Evolutionary conservation across 768 basidiomycete genomes (phyloP), one percentile per base, ranked within the genome.

Genomic region (Flagelloscypha sp.): DNA sequence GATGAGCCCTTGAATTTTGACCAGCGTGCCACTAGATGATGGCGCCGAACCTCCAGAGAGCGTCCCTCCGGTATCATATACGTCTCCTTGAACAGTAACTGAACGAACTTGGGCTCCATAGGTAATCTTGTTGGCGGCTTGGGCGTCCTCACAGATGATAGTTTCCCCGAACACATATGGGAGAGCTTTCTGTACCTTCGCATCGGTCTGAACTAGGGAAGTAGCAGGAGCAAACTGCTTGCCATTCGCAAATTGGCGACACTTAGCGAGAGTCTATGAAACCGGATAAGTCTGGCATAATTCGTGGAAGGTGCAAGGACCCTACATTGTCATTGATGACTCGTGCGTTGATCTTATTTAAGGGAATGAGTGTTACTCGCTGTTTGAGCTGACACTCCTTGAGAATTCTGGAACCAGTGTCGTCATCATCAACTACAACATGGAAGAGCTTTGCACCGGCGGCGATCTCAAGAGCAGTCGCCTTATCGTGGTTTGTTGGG

Each of bases 41-140:
- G 92, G 87, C 0, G 89, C 79, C 1, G 89, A 75, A 1, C 95
- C 95, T 5, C 95, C 95, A 13, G 81, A 87, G 13, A 99, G 74
- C 0, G 86, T 93, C 6, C 94, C 94, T 6, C 84, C 84, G 2
- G 95, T 94, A 43, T 99, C 95, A 55, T 99, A 98, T 8, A 95
- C 76, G 50, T 98, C 95, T 2, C 95, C 95, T 2, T 88, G 82
- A 15, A 95, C 66, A 6, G 95, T 99, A 30, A 98, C 92, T 7
- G 87, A 92, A 33, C 79, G 79, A 32, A 85, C 77, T 7, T 75
- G 65, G 13, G 52, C 59, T 37, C 77, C 65, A 64, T 97, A 98
- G 1, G 95, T 95, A 27, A 95, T 85, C 0, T 63, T 58, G 52
- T 89, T 88, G 1, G 95, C 95, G 0, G 90, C 70, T 13, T 80